These are phyloP conservation scores for Cyanidioschyzon merolae DNA, from an alignment of 23 red algal species.

Conservation along the genomic window DNA sequence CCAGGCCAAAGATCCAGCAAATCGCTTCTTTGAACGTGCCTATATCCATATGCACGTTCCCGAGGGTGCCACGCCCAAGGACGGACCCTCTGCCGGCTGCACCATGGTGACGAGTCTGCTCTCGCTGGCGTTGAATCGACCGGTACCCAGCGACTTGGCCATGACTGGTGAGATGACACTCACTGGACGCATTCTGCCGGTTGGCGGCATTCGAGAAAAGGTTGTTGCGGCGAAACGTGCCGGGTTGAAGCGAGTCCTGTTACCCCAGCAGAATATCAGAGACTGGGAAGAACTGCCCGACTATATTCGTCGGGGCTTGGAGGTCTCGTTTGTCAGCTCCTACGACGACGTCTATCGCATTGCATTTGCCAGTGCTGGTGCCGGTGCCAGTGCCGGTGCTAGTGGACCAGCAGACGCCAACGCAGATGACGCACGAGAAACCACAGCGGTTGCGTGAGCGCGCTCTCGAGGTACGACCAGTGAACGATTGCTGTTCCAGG, in stretches of 20 bases:
- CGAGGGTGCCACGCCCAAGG: conserved; percentile 91
- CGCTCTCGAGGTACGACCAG: too few relatives aligned
- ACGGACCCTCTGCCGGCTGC: conserved; percentile 55
- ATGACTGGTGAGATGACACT: conserved; percentile 97
- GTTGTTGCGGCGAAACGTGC: conserved; percentile 70
- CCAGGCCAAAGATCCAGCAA: conserved; percentile 34
- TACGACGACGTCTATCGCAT: conserved; percentile 53
- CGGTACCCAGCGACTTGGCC: conserved; percentile 48
- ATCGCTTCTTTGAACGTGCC: conserved; percentile 68
- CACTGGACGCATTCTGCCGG: conserved; percentile 72
- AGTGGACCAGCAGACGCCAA: too few relatives aligned
- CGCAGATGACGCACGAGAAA: too few relatives aligned
- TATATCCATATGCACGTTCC: conserved; percentile 84
- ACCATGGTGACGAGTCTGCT: conserved; percentile 84
- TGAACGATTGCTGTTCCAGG: too few relatives aligned
- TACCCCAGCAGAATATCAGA: conserved; percentile 56
- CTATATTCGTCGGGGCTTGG: conserved; percentile 57
- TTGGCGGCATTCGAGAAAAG: conserved; percentile 90
- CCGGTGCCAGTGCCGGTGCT: too few relatives aligned
- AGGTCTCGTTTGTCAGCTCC: conserved; percentile 48
- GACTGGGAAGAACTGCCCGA: conserved; percentile 89
- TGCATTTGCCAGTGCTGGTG: background rate
- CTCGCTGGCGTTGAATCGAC: conserved; percentile 42
- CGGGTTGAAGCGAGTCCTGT: conserved; percentile 59
- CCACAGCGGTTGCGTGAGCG: too few relatives aligned